These are phyloP conservation scores for Yamadazyma atlantica DNA, from an alignment of 1,139 yeast genomes.

Conservation along the genomic window DNA sequence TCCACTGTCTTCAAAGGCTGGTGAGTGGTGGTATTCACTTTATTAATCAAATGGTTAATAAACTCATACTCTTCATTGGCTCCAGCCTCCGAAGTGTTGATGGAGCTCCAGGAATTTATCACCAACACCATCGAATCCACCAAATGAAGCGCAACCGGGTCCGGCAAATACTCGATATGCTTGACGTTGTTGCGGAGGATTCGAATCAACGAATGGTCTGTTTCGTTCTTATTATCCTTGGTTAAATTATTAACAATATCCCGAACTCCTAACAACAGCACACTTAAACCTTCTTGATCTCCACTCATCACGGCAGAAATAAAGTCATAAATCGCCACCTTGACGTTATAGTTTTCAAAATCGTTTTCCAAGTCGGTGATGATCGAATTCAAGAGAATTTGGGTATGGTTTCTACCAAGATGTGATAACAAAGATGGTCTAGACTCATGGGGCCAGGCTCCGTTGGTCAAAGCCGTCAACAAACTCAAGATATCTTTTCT, in stretches of 20 bases:
- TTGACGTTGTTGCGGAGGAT: slow-evolving; percentile 60
- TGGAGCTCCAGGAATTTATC: slow-evolving; percentile 68
- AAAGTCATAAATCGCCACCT: slow-evolving; percentile 64
- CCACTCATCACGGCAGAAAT: slow-evolving; percentile 76
- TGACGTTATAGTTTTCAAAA: slow-evolving; percentile 55
- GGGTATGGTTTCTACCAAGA: slow-evolving; percentile 64
- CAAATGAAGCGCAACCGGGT: slow-evolving; percentile 56
- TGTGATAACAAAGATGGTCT: slow-evolving; percentile 83
- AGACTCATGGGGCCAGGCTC: slow-evolving; percentile 53
- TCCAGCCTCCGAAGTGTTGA: slow-evolving; percentile 33
- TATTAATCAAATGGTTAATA: slow-evolving; percentile 48
- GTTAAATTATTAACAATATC: slow-evolving; percentile 46
- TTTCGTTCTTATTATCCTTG: slow-evolving; percentile 17
- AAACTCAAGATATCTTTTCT: slow-evolving; percentile 56
- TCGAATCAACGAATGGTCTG: slow-evolving; percentile 43
- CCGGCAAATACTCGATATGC: slow-evolving; percentile 54
- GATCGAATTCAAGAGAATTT: slow-evolving; percentile 56
- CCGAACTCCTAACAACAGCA: slow-evolving; percentile 71
- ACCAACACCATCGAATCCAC: slow-evolving; percentile 67
- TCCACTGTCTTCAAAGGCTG: slow-evolving; percentile 20
- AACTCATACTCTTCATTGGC: slow-evolving; percentile 48
- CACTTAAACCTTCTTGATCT: slow-evolving; percentile 84
- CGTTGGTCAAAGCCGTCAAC: slow-evolving; percentile 61
- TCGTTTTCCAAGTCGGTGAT: slow-evolving; percentile 60
- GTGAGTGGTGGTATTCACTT: slow-evolving; percentile 24